Base-by-base conservation (phyloP, 352 stramenopile genomes). In the Pythium brachiatum region DNA sequence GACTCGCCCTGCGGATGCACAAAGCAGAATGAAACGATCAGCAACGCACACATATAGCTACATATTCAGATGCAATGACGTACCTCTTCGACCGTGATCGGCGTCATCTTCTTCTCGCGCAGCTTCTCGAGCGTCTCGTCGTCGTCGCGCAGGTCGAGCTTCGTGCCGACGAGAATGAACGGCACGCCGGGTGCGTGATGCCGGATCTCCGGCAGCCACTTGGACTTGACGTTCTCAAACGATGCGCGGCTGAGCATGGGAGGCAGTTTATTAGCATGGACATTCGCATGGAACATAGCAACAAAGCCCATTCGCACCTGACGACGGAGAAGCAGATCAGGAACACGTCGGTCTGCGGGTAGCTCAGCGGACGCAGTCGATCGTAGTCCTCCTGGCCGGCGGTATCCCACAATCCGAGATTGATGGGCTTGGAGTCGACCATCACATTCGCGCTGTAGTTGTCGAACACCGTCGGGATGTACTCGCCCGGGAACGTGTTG, bases 321-420 rank as follows among this genome's bases (percentile, higher is more conserved):
- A 97, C 91, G 62, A 98, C 90, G 25, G 90, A 96, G 73, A 98
- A 99, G 70, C 94, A 98, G 63, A 99, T 91, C 27, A 99, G 79
- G 60, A 99, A 99, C 18, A 98, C 92, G 61, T 99, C 92, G 20
- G 96, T 99, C 73, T 98, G 89, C 13, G 95, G 95, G 76, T 99
- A 99, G 59, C 88, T 97, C 46, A 99, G 74, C 52, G 95, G 94
- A 31, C 96, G 88, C 56, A 99, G 69, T 27, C 94, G 86, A 68
- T 99, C 96, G 74, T 99, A 99, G 79, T 99, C 96, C 64, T 98
- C 95, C 73, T 99, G 95, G 46, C 96, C 95, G 18, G 95, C 96
- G 2, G 96, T 99, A 86, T 99, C 96, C 96, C 96, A 99, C 16
- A 99, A 79, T 29, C 94, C 94, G 25, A 99, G 72, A 73, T 98